Conservation (phyloP, 306 rosid genomes). For the Cyclanthera cordifolia region DNA sequence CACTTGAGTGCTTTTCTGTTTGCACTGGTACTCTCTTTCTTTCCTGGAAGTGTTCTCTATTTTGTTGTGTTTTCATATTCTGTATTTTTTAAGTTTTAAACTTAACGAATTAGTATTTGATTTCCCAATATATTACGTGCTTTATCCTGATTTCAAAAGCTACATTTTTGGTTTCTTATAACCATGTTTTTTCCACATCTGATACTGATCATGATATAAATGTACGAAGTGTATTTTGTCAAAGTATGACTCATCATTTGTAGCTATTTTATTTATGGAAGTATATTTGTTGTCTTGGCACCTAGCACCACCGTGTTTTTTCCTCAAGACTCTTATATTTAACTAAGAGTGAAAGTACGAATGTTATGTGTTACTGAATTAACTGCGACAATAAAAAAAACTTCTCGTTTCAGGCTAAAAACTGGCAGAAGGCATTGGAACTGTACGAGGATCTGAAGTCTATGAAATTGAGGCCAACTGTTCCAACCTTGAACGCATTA, state of each 20-base stretch:
- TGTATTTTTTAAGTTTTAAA: background rate
- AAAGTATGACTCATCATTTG: background rate
- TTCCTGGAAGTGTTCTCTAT: background rate
- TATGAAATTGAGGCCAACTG: constrained; percentile 40
- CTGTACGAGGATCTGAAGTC: constrained; percentile 69
- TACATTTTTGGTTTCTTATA: background rate
- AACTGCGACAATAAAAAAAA: constrained; percentile 15
- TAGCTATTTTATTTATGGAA: background rate
- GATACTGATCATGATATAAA: background rate
- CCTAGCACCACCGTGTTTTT: background rate
- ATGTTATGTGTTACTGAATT: constrained; percentile 11
- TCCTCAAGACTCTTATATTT: background rate
- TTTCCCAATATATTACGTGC: background rate
- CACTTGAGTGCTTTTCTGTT: background rate
- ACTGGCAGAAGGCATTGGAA: constrained; percentile 79
- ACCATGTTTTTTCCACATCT: background rate
- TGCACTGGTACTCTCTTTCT: background rate
- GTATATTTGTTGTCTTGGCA: background rate
- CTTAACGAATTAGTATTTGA: background rate
- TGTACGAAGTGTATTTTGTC: background rate
- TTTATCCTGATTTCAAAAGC: background rate
- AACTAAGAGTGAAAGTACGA: background rate
- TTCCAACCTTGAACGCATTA: constrained; percentile 83
- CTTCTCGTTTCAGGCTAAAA: constrained; percentile 52
- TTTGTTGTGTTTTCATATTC: background rate